Base-by-base conservation (phyloP, 352 stramenopile species). In the Elongisporangium prolatum region DNA sequence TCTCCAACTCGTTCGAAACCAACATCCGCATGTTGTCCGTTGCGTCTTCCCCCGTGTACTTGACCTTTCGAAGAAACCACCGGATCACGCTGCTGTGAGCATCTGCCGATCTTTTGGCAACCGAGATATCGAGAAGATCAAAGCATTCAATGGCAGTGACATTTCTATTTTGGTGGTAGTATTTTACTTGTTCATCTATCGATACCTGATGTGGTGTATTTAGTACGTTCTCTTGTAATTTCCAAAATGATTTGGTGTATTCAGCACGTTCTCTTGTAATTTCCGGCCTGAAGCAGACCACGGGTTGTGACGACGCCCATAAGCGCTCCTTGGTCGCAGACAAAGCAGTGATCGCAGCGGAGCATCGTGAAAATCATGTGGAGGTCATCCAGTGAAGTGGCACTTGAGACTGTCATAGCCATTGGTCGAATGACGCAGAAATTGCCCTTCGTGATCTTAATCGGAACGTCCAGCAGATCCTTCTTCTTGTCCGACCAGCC, bases 331-430 rank as follows among this genome's bases (percentile, higher is more conserved):
- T 94, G 86, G 57, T 92, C 82, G 38, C 86, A 95, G 37, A 96
- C 84, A 53, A 95, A 95, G 61, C 86, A 91, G 60, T 93, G 84
- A 57, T 91, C 82, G 59, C 84, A 95, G 0, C 86, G 84, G 38
- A 96, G 69, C 88, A 96, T 96, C 17, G 86, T 93, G 73, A 96
- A 96, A 59, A 96, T 91, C 73, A 96, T 91, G 71, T 96, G 88
- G 5, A 96, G 65, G 50, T 93, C 85, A 54, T 96, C 84, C 37
- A 95, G 69, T 21, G 86, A 71, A 22, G 86, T 96, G 48, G 71
- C 81, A 38, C 71, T 92, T 14, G 84, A 91, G 44, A 92, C 86
- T 9, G 81, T 95, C 68, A 93, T 85, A 14, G 80, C 83, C 69
- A 89, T 89, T 16, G 84, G 84, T 11, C 80, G 79, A 59, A 93